Percentiles rank a stretch among this genome's conserved stretches.
Conservation (phyloP, 768 basidiomycete genomes). For the Collybia sp. region DNA sequence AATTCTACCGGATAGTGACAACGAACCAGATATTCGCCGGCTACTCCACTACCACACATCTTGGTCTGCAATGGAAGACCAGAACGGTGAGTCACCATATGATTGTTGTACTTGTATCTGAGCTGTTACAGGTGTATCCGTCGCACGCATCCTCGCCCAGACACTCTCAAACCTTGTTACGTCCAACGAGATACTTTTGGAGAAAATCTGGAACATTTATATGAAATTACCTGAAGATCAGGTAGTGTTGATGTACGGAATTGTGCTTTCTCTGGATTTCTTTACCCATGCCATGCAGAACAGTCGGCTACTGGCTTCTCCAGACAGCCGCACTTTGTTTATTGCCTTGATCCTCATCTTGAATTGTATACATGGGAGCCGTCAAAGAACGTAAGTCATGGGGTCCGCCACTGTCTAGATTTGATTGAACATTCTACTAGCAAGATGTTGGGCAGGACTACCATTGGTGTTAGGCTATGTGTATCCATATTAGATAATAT, state of each 20-base stretch:
- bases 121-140: constrained; percentile 45
- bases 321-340: constrained; percentile 56
- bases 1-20: constrained; percentile 38
- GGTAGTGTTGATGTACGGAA: constrained; percentile 65
- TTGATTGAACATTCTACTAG: constrained; percentile 26
- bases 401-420: constrained; percentile 2
- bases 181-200: constrained; percentile 52
- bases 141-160: constrained; percentile 69
- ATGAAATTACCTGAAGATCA: constrained; percentile 68
- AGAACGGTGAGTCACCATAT: constrained; percentile 39
- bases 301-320: constrained; percentile 60
- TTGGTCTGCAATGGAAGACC: constrained; percentile 64
- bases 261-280: constrained; percentile 4
- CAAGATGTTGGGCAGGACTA: constrained; percentile 45
- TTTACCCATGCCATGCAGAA: constrained; percentile 13
- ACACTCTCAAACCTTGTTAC: constrained; percentile 84
- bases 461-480: constrained; percentile 61
- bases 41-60: constrained; percentile 74
- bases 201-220: constrained; percentile 60
- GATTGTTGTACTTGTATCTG: not conserved
- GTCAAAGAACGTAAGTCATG: constrained; percentile 47
- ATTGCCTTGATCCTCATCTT: constrained; percentile 66
- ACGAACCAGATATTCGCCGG: constrained; percentile 65
- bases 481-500: constrained; percentile 67
- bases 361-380: constrained; percentile 63